Conservation (phyloP, 148 eudicot species). For the Rhododendron kiyosumense region DNA sequence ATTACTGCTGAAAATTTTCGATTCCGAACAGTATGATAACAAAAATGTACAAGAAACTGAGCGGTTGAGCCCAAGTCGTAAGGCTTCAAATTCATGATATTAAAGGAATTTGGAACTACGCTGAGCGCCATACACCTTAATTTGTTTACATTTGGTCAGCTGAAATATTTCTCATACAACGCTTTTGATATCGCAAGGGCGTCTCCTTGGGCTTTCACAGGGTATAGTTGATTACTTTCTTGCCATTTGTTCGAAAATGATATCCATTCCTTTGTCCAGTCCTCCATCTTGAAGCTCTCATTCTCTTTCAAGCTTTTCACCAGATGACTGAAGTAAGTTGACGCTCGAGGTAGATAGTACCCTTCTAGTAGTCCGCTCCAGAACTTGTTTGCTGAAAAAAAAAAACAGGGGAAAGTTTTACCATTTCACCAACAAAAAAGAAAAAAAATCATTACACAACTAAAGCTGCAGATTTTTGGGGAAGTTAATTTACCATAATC, state of each 20-base stretch:
- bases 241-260: constrained; percentile 86
- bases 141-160: background rate
- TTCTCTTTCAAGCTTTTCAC: constrained; percentile 44
- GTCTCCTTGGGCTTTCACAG: constrained; percentile 61
- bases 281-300: constrained; percentile 48
- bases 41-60: background rate
- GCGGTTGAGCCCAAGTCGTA: background rate
- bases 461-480: background rate
- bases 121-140: background rate
- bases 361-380: constrained; percentile 89
- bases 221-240: constrained; percentile 50
- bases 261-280: constrained; percentile 94
- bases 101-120: background rate
- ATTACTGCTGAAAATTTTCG: background rate
- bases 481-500: constrained; percentile 76
- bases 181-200: constrained; percentile 55
- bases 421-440: background rate
- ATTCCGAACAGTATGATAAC: background rate
- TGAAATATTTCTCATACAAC: constrained; percentile 52
- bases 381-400: constrained; percentile 70
- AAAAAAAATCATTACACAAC: too few species aligned
- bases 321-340: constrained; percentile 60
- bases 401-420: background rate
- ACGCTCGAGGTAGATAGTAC: constrained; percentile 93
- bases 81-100: background rate